Evolutionary conservation across 768 basidiomycete genomes (phyloP).

Genomic region (Tricholoma sp.): DNA sequence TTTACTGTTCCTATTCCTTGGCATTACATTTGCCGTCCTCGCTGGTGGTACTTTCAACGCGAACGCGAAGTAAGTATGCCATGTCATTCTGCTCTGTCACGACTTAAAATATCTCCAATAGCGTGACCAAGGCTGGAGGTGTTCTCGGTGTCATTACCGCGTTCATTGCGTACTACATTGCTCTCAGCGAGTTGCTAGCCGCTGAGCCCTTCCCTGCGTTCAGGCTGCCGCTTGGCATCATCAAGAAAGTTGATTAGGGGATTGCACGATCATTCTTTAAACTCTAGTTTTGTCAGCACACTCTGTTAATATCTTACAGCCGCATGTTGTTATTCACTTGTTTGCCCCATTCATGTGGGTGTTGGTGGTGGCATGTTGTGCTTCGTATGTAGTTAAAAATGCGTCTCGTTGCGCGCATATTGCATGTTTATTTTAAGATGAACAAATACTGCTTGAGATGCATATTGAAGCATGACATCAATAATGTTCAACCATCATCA

Average conservation of each 20-base stretch:
- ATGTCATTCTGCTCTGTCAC: background rate
- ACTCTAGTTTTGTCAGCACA: background rate
- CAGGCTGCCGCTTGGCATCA: constrained; percentile 37
- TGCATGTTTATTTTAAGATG: too few relatives aligned
- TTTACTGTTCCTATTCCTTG: constrained; percentile 30
- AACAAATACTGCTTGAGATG: too few relatives aligned
- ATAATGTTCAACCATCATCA: too few relatives aligned
- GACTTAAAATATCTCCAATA: constrained; percentile 7
- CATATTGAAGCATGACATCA: too few relatives aligned
- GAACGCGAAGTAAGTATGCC: constrained; percentile 22
- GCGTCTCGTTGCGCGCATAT: too few relatives aligned
- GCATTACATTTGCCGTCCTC: constrained; percentile 38
- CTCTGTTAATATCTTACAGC: too few relatives aligned
- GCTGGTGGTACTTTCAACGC: constrained; percentile 32
- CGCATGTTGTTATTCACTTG: too few relatives aligned
- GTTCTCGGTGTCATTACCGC: constrained; percentile 40
- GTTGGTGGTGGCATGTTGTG: too few relatives aligned
- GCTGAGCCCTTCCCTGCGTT: constrained; percentile 34
- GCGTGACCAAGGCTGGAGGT: constrained; percentile 39
- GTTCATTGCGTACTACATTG: constrained; percentile 44
- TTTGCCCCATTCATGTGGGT: too few relatives aligned
- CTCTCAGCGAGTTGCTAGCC: constrained; percentile 37
- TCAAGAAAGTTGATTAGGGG: constrained; percentile 11
- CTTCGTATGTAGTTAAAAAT: too few relatives aligned
- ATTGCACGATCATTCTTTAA: too few relatives aligned